Base-by-base conservation (phyloP, 495 filamentous ascomycete genomes). In the Neurospora sp. region DNA sequence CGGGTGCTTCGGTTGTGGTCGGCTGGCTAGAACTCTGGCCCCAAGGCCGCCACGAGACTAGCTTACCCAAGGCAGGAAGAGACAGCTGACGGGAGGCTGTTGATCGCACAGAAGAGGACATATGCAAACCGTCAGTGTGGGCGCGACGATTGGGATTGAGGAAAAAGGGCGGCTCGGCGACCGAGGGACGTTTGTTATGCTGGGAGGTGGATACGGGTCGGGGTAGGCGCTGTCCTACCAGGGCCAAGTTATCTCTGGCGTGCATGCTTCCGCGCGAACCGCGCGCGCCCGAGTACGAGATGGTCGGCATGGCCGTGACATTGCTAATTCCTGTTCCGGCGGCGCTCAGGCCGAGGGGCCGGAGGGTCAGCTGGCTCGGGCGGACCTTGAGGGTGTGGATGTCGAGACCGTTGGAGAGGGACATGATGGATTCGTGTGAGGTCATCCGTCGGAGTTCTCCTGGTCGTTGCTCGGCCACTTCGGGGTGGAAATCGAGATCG, bases 351-450 rank as follows among this genome's bases (percentile, higher is more conserved):
- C 85, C 85, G 8, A 85, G 79, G 7, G 80, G 84, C 7, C 81
- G 74, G 7, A 88, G 82, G 0, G 82, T 81, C 14, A 87, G 80
- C 70, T 88, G 87, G 35, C 85, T 86, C 11, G 87, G 86, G 4
- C 86, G 79, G 0, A 81, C 82, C 72, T 84, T 84, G 27, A 88
- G 80, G 1, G 86, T 88, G 75, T 87, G 87, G 20, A 88, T 87
- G 75, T 88, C 86, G 70, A 88, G 81, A 0, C 84, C 84, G 61
- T 87, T 86, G 10, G 85, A 82, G 1, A 87, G 79, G 0, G 86
- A 88, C 73, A 88, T 82, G 73, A 88, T 85, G 44, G 86, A 87
- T 75, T 88, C 86, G 68, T 88, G 86, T 1, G 86, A 88, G 11
- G 83, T 53, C 1, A 81, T 75, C 5, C 85, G 83, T 4, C 82